Evolutionary conservation across 805 yeast species (phyloP).

Genomic region (Lipomyces sp.): DNA sequence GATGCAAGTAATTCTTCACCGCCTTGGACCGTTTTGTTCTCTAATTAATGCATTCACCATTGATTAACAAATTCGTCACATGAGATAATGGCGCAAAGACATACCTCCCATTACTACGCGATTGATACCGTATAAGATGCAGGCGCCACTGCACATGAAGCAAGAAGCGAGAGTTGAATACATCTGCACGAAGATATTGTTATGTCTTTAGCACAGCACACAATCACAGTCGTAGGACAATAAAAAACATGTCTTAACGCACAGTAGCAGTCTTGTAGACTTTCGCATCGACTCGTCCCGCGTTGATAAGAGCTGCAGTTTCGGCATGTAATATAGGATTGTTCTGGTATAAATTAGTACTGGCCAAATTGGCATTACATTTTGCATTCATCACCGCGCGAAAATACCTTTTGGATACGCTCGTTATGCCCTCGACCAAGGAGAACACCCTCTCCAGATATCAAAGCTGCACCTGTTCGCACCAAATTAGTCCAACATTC

Average conservation of each 20-base stretch:
- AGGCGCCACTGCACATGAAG: conserved; percentile 93
- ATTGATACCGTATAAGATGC: conserved; percentile 79
- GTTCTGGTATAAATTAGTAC: conserved; percentile 2
- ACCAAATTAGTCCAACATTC: neutral
- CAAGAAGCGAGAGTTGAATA: conserved; percentile 93
- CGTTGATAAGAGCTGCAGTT: conserved; percentile 80
- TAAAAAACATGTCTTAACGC: neutral
- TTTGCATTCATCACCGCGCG: neutral
- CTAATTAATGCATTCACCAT: conserved; percentile 37
- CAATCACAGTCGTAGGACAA: neutral
- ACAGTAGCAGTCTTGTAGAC: conserved; percentile 75
- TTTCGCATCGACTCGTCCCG: conserved; percentile 81
- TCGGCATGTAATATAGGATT: conserved; percentile 83
- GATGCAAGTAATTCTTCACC: conserved; percentile 70
- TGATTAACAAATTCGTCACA: neutral
- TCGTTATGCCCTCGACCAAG: conserved; percentile 87
- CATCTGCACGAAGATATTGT: conserved; percentile 39
- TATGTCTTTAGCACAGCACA: neutral
- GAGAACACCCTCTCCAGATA: conserved; percentile 71
- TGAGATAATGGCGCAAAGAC: neutral
- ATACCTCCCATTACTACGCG: conserved; percentile 72
- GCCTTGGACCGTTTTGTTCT: conserved; percentile 76
- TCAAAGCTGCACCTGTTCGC: conserved; percentile 61
- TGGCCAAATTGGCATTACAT: neutral
- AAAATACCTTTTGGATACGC: conserved; percentile 69